Conservation (phyloP, 2,329 filamentous ascomycete species). For the Akanthomyces lecanii region DNA sequence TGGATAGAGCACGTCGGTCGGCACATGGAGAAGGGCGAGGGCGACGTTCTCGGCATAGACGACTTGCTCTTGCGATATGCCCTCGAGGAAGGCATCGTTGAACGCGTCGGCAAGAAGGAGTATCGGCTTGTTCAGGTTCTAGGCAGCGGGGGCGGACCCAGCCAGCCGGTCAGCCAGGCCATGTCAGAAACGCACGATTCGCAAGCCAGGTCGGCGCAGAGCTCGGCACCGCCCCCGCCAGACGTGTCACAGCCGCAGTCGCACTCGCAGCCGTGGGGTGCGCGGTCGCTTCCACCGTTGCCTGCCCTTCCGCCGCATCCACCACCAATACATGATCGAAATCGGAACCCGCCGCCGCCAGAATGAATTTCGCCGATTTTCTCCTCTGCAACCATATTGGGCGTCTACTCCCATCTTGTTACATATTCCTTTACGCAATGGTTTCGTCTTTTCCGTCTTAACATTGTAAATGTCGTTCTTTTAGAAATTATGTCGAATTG, state of each 20-base stretch:
- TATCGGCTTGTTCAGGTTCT: conserved; percentile 15
- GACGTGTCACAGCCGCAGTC: too few relatives aligned
- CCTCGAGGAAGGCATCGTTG: conserved; percentile 59
- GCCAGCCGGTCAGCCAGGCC: conserved; percentile 14
- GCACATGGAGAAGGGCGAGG: conserved; percentile 76
- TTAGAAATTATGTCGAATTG: conserved; percentile 3
- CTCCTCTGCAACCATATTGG: not conserved
- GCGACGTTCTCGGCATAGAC: conserved; percentile 53
- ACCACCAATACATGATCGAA: not conserved
- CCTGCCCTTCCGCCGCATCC: not conserved
- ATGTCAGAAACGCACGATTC: conserved; percentile 27
- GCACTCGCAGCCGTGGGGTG: conserved; percentile 14
- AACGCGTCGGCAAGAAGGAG: conserved; percentile 39
- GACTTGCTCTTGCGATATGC: conserved; percentile 57
- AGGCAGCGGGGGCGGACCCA: conserved; percentile 20
- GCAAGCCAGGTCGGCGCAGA: conserved; percentile 8
- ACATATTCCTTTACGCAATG: not conserved
- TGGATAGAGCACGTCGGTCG: conserved; percentile 89
- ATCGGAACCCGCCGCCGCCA: not conserved
- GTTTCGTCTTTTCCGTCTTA: not conserved
- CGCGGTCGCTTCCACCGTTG: not conserved
- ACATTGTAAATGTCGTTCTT: not conserved
- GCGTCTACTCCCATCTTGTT: not conserved
- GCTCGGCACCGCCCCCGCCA: not conserved
- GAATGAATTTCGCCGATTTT: not conserved